Percentiles rank a stretch among this genome's conserved stretches.
Conservation (phyloP, 2,329 filamentous ascomycete genomes). For the Lachnellula cervina region DNA sequence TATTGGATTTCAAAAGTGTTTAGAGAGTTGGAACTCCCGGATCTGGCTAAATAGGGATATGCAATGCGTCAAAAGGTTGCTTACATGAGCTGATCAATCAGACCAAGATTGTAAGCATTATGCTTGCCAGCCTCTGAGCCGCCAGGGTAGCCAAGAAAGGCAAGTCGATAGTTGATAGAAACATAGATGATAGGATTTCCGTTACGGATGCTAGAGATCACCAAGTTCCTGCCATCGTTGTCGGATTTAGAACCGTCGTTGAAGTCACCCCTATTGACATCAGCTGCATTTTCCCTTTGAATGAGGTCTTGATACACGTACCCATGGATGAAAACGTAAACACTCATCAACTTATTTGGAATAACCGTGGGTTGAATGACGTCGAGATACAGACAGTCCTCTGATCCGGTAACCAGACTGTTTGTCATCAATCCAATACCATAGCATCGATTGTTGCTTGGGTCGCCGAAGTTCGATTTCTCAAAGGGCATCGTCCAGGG, state of each 20-base stretch:
- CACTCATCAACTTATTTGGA: conserved; percentile 33
- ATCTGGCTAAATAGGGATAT: no score
- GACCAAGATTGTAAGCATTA: conserved; percentile 45
- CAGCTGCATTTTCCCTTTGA: neutral
- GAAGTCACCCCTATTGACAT: conserved; percentile 43
- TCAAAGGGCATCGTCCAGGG: conserved; percentile 1
- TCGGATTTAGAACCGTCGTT: conserved; percentile 15
- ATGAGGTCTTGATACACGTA: conserved; percentile 43
- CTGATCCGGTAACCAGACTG: conserved; percentile 8
- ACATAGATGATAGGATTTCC: conserved; percentile 33
- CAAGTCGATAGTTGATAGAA: conserved; percentile 33
- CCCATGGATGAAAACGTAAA: conserved; percentile 57
- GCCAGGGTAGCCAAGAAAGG: conserved; percentile 21
- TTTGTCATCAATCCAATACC: neutral
- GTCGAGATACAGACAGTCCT: conserved; percentile 36
- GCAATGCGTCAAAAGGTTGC: no score
- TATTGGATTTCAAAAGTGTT: no score
- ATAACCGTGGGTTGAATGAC: conserved; percentile 31
- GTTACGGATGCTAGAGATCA: conserved; percentile 6
- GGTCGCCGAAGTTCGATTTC: conserved; percentile 2
- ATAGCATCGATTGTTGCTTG: conserved; percentile 17
- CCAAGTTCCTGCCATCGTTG: conserved; percentile 9
- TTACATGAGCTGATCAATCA: conserved; percentile 52
- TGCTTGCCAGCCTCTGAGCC: conserved; percentile 24
- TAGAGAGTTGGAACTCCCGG: no score